Base-by-base conservation (phyloP, 2,329 filamentous ascomycete species). In the Trichophyton mentagrophytes region DNA sequence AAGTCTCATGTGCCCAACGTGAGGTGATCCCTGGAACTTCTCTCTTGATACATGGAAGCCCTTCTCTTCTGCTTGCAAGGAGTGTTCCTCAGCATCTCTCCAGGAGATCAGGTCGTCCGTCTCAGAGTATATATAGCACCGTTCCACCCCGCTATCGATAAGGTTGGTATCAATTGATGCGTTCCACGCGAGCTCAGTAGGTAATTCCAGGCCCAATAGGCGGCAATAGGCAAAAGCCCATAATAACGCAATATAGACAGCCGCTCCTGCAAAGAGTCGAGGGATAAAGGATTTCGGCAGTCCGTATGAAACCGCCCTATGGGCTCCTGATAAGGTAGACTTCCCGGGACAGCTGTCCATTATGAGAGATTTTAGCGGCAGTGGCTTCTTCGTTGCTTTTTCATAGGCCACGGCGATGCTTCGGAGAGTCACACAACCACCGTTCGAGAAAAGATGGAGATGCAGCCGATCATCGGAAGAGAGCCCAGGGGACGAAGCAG, bases 371-470 rank as follows among this genome's bases (percentile, higher is more conserved):
- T 71, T 73, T 3, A 77, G 62, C 2, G 74, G 75, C 3, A 80
- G 61, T 3, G 71, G 62, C 1, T 63, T 61, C 0, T 71, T 71
- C 1, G 70, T 75, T 1, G 65, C 64, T 15, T 64, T 49, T 5
- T 65, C 71, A 65, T 77, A 80, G 8, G 68, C 64, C 15, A 67
- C 63, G 1, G 78, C 72, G 5, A 80, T 63, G 27, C 72, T 67
- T 3, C 68, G 68, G 2, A 71, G 68, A 4, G 74, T 74, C 57
- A 73, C 71, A 20, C 73, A 67, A 15, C 79, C 79, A 27, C 78
- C 79, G 62, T 81, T 79, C 22, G 77, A 80, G 69, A 80, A 81
- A 60, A 76, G 68, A 67, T 81, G 78, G 7, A 80, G 64, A 33
- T 77, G 70, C 8, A 71, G 66, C 25, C 27, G 49, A 13, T 53